phyloP scores from a whole-genome alignment of 257 asterid genomes.

The Agastache rugosa region DNA sequence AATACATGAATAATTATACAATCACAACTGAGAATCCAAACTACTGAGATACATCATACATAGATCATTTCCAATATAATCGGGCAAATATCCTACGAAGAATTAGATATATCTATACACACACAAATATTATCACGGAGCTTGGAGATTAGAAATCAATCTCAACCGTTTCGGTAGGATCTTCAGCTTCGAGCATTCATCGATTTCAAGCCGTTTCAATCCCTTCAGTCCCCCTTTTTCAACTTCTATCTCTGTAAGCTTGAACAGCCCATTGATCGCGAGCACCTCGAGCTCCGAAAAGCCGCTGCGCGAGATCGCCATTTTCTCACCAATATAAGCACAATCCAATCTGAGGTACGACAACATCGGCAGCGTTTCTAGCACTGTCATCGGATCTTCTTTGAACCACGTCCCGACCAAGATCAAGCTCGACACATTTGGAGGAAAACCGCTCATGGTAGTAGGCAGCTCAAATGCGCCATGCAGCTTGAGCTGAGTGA shows the following conservation, averaged over 20 bases:
- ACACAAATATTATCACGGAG: too few species aligned
- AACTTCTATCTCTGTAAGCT: neutral
- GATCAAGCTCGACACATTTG: slow-evolving; percentile 33
- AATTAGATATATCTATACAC: too few species aligned
- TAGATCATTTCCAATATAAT: too few species aligned
- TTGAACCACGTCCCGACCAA: neutral
- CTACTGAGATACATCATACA: too few species aligned
- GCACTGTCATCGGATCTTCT: slow-evolving; percentile 26
- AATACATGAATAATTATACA: too few species aligned
- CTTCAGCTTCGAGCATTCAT: neutral
- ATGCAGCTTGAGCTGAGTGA: slow-evolving; percentile 27
- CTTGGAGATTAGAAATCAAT: too few species aligned
- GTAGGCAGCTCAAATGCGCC: too few species aligned
- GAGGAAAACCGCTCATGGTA: too few species aligned
- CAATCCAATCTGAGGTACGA: slow-evolving; percentile 10
- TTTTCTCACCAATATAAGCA: neutral
- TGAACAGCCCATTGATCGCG: neutral
- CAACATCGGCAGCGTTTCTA: slow-evolving; percentile 27
- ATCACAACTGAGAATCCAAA: too few species aligned
- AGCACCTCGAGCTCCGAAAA: slow-evolving; percentile 22
- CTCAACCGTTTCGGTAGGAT: neutral
- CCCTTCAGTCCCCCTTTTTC: slow-evolving; percentile 7
- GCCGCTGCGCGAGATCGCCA: slow-evolving; percentile 27
- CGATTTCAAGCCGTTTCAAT: neutral
- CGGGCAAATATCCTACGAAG: too few species aligned